Percentiles rank a stretch among this genome's conserved stretches.
Evolutionary conservation across 192 early-diverging fungal species (phyloP).

Genomic region (Nowakowskiella sp.): DNA sequence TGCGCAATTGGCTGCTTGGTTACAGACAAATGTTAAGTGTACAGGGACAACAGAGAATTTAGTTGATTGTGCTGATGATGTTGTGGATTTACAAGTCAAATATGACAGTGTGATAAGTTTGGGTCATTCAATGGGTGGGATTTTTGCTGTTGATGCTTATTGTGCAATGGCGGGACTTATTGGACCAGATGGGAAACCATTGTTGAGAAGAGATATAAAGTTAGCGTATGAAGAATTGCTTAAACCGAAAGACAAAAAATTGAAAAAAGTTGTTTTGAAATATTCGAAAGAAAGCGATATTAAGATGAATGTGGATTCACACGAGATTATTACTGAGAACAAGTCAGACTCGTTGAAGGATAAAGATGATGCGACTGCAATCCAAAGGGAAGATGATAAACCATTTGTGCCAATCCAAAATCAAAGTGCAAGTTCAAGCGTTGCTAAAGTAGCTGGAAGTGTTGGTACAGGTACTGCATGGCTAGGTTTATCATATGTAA

Average conservation of each 20-base stretch:
- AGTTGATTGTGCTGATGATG: neutral
- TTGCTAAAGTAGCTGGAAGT: neutral
- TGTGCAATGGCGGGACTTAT: constrained; percentile 1
- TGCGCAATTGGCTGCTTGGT: neutral
- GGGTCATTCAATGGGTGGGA: constrained; percentile 44
- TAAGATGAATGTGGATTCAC: too few relatives aligned
- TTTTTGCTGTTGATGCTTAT: constrained; percentile 34
- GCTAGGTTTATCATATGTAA: neutral
- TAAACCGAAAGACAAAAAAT: neutral
- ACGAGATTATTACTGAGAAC: too few relatives aligned
- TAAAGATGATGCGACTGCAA: too few relatives aligned
- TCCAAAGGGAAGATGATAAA: too few relatives aligned
- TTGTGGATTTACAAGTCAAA: neutral
- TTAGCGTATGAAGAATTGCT: too few relatives aligned
- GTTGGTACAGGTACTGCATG: neutral
- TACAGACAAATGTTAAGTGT: neutral
- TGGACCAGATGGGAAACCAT: neutral
- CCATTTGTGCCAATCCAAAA: too few relatives aligned
- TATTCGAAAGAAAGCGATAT: too few relatives aligned
- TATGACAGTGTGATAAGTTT: constrained; percentile 17
- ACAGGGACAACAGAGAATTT: neutral
- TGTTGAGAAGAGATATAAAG: too few relatives aligned
- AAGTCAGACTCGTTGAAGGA: too few relatives aligned
- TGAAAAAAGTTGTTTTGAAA: too few relatives aligned
- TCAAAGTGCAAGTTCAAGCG: neutral